phyloP scores from a whole-genome alignment of 805 yeast species.

The Kluyveromyces aestuarii region DNA sequence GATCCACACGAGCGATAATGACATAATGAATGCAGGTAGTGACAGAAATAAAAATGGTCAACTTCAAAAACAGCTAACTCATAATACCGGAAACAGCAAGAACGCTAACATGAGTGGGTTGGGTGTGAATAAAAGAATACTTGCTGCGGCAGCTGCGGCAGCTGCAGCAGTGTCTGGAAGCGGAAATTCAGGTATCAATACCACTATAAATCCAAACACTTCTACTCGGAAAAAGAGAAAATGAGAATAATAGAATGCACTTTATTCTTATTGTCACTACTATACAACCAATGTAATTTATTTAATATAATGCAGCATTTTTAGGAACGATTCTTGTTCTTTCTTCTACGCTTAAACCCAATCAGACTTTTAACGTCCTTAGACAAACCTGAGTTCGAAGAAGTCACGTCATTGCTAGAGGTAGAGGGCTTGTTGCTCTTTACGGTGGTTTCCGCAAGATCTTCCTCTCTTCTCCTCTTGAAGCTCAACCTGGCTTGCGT shows the following conservation, averaged over 20 bases:
- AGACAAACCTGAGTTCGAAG: slow-evolving; percentile 33
- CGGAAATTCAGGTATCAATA: slow-evolving; percentile 7
- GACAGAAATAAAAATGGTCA: slow-evolving; percentile 14
- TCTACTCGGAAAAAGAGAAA: slow-evolving; percentile 24
- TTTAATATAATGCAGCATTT: neutral
- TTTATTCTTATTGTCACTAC: neutral
- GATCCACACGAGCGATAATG: slow-evolving; percentile 80
- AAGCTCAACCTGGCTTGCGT: slow-evolving; percentile 32
- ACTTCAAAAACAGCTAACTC: slow-evolving; percentile 12
- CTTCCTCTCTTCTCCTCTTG: slow-evolving; percentile 22
- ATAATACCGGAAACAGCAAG: slow-evolving; percentile 7
- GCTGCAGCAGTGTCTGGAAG: slow-evolving; percentile 30
- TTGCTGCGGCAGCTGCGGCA: slow-evolving; percentile 33
- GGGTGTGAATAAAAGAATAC: slow-evolving; percentile 27
- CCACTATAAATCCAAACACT: slow-evolving; percentile 6
- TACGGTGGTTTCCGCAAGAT: slow-evolving; percentile 22
- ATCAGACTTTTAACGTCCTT: slow-evolving; percentile 55
- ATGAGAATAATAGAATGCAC: slow-evolving; percentile 6
- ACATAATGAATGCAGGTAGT: slow-evolving; percentile 38
- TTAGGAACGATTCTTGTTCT: slow-evolving; percentile 33
- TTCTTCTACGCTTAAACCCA: slow-evolving; percentile 59
- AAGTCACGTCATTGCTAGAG: slow-evolving; percentile 12
- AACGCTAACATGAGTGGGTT: slow-evolving; percentile 24
- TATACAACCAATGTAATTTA: neutral
- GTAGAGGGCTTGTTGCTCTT: slow-evolving; percentile 33